A percentile compares a stretch with the other conserved stretches of the same genome.
Conservation (phyloP, 495 filamentous ascomycete genomes). For the Filosporella fistucella region DNA sequence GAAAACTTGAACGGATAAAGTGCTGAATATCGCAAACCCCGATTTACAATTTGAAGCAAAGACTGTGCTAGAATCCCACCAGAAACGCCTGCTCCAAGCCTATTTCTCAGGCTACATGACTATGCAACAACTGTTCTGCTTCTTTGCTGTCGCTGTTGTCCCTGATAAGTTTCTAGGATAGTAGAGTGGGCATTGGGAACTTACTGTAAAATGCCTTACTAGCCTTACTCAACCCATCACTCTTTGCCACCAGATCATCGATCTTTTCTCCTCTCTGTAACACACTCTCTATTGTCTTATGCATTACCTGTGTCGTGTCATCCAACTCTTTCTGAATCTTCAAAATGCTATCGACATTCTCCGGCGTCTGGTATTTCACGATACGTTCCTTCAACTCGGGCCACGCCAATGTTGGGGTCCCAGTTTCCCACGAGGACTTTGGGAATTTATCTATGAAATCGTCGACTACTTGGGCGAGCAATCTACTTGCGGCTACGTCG, state of each 20-base stretch:
- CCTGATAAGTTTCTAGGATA: conserved; percentile 6
- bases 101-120: conserved; percentile 56
- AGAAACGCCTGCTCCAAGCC: background rate
- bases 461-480: conserved; percentile 87
- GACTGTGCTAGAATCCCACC: conserved; percentile 13
- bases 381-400: conserved; percentile 80
- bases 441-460: conserved; percentile 86
- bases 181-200: too few species aligned
- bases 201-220: conserved; percentile 96
- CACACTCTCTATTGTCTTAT: conserved; percentile 93
- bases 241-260: conserved; percentile 83
- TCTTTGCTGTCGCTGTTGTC: conserved; percentile 64
- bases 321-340: conserved; percentile 96
- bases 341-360: conserved; percentile 84
- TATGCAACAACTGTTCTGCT: conserved; percentile 91
- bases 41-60: conserved; percentile 13
- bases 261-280: conserved; percentile 89
- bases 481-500: conserved; percentile 83
- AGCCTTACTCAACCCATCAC: conserved; percentile 77
- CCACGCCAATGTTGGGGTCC: conserved; percentile 45
- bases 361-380: conserved; percentile 82
- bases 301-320: conserved; percentile 95
- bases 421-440: conserved; percentile 49
- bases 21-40: conserved; percentile 1
- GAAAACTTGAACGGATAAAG: background rate